Evolutionary conservation across 1,284 basidiomycete genomes (phyloP), one percentile per base, ranked within the genome.

Genomic region (Puccinia brachypodii): DNA sequence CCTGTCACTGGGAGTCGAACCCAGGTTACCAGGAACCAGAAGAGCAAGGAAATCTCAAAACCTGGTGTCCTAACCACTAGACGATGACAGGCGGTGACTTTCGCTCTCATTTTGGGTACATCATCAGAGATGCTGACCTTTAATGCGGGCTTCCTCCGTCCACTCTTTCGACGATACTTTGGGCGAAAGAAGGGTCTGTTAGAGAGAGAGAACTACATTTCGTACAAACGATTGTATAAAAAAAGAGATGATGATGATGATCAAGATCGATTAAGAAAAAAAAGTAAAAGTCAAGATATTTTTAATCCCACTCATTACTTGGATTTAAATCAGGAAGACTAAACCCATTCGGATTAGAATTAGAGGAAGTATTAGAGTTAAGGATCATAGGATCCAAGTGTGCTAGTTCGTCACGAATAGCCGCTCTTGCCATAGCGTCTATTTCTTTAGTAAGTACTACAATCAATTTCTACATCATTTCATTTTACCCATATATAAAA

Each of bases 341-440:
- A 25, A 56, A 56, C n/a, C n/a, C n/a, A 13, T 53, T 53, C n/a
- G 13, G 50, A 13, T 53, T 53, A 53, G 58, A 22, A 22, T 31
- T 31, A 9, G 42, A 14, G 6, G 47, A 16, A 9, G 42, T 2
- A 44, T 2, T 2, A 7, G 31, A 36, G 33, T 36, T 66, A 33
- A 85, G n/a, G 87, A 94, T 87, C 38, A 93, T 86, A 28, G 93
- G 93, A 86, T 93, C 92, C 44, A 94, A 88, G 28, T 92, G 92
- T 31, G 91, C 90, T 62, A 95, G 88, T 86, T 95, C 93, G 81
- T 93, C 92, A 86, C 90, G 91, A 86, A 95, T 94, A 22, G 90
- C 90, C 62, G 90, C 90, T 72, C 93, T 89, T 50, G 94, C 93
- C 81, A 93, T 90, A 56, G 89, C 88, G 86, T 95, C 94, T 19